These are phyloP conservation scores for Botryotinia globosa DNA, from an alignment of 2,329 filamentous ascomycete species.

Conservation along the genomic window DNA sequence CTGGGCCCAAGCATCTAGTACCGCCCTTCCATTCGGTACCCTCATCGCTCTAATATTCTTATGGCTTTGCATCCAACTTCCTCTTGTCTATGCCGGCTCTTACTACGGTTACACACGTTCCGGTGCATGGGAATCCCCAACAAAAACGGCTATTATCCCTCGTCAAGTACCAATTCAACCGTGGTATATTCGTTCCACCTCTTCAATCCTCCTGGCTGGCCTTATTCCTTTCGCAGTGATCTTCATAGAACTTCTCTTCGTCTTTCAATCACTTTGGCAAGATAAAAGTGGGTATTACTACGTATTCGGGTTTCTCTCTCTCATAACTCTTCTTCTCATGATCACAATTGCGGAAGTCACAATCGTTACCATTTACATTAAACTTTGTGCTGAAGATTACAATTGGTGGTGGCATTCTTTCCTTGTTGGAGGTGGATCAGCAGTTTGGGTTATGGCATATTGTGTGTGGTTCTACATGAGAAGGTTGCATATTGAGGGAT, in stretches of 20 bases:
- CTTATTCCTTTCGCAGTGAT: constrained; percentile 82
- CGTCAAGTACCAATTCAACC: constrained; percentile 70
- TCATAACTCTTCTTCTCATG: constrained; percentile 69
- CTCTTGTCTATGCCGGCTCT: constrained; percentile 76
- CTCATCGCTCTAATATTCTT: constrained; percentile 69
- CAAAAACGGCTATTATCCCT: constrained; percentile 68
- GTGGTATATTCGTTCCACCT: constrained; percentile 68
- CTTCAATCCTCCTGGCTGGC: constrained; percentile 68
- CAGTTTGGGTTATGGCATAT: constrained; percentile 79
- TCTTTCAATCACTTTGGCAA: constrained; percentile 85
- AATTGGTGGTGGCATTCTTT: constrained; percentile 94
- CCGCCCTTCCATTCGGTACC: constrained; percentile 79
- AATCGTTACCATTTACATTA: constrained; percentile 77
- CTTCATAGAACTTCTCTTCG: constrained; percentile 82
- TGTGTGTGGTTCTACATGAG: constrained; percentile 80
- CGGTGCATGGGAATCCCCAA: constrained; percentile 74
- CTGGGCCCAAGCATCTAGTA: constrained; percentile 86
- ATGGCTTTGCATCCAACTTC: constrained; percentile 84
- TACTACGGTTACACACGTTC: constrained; percentile 71
- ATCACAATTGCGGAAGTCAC: constrained; percentile 80
- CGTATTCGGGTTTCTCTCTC: constrained; percentile 79
- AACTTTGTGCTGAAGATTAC: constrained; percentile 82
- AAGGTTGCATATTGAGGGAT: constrained; percentile 76
- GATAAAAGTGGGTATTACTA: constrained; percentile 93
- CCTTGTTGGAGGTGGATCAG: constrained; percentile 70